phyloP scores from a whole-genome alignment of 2,329 filamentous ascomycete species.

The Epichloe amarillans region DNA sequence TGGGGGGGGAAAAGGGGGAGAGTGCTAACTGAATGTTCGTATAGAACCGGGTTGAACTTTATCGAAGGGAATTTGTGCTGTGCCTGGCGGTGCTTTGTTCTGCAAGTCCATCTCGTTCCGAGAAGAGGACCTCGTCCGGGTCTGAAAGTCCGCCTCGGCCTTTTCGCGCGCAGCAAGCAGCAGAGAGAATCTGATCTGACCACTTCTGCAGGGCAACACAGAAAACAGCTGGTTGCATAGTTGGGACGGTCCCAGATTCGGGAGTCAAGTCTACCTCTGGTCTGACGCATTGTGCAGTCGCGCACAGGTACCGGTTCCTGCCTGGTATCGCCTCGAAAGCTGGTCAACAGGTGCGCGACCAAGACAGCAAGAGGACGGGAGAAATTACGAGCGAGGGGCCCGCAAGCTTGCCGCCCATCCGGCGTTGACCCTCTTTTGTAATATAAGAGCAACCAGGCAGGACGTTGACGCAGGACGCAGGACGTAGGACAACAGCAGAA shows the following conservation, averaged over 20 bases:
- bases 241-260: background rate
- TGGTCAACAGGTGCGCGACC: background rate
- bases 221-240: background rate
- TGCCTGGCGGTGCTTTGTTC: background rate
- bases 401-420: slow-evolving; percentile 3
- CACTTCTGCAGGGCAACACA: background rate
- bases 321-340: background rate
- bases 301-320: slow-evolving; percentile 3
- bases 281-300: background rate
- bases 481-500: background rate
- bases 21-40: slow-evolving; percentile 4
- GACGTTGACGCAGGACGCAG: background rate
- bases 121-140: background rate
- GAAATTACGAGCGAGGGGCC: background rate
- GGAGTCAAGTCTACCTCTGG: background rate
- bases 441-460: background rate
- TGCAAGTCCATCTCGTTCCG: background rate
- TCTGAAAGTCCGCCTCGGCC: background rate
- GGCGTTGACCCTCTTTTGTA: background rate
- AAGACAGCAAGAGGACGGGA: background rate
- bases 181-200: background rate
- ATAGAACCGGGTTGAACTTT: slow-evolving; percentile 2
- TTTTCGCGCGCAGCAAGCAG: background rate
- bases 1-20: background rate
- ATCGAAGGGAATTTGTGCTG: background rate